Evolutionary conservation across 176 grass and related monocot species (phyloP).

Genomic region (Carex cristatella): DNA sequence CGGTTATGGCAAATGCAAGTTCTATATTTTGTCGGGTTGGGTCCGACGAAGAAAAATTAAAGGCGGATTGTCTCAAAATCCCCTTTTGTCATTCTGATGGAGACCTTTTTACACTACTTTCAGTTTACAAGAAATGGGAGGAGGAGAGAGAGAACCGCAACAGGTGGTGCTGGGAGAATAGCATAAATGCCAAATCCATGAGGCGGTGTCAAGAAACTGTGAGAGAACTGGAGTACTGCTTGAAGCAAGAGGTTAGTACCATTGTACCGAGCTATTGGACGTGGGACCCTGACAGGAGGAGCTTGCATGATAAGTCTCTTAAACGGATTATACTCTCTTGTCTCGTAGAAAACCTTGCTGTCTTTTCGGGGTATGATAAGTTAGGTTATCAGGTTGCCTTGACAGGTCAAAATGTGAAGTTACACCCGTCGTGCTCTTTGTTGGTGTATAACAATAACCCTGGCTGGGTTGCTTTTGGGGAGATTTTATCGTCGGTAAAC

Average conservation of each 20-base stretch:
- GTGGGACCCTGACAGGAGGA: constrained; percentile 63
- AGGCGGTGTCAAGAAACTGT: constrained; percentile 79
- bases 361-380: constrained; percentile 73
- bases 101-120: constrained; percentile 89
- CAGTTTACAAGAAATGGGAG: constrained; percentile 97
- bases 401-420: constrained; percentile 58
- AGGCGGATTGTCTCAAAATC: constrained; percentile 72
- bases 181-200: constrained; percentile 90
- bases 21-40: constrained; percentile 98
- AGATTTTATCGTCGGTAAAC: constrained; percentile 68
- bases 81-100: constrained; percentile 78
- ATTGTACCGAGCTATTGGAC: constrained; percentile 80
- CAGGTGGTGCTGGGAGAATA: constrained; percentile 91
- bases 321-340: constrained; percentile 77
- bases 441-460: constrained; percentile 53
- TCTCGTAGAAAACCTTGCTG: constrained; percentile 74
- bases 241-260: constrained; percentile 62
- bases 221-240: constrained; percentile 69
- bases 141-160: constrained; percentile 50
- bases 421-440: constrained; percentile 88
- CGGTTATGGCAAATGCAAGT: constrained; percentile 92
- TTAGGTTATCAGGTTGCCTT: constrained; percentile 85
- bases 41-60: constrained; percentile 69
- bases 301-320: constrained; percentile 45
- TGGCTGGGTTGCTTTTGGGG: constrained; percentile 88